Percentiles rank a stretch among this genome's conserved stretches.
These are phyloP conservation scores for Syncephalastrum sp. DNA, from an alignment of 371 early-diverging fungal genomes.

Conservation along the genomic window DNA sequence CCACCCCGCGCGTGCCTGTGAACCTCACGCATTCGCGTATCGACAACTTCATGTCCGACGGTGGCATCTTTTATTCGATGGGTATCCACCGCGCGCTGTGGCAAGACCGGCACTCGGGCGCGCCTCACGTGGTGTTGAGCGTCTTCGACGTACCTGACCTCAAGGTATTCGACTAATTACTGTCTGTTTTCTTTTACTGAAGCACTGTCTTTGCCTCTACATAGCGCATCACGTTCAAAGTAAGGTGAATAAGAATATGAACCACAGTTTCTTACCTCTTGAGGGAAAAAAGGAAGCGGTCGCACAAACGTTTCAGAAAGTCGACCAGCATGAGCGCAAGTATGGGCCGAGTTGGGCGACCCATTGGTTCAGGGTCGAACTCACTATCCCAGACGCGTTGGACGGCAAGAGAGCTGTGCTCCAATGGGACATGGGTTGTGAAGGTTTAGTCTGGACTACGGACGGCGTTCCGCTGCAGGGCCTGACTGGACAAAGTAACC, in stretches of 20 bases:
- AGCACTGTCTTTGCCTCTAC: background rate
- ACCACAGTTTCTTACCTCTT: constrained; percentile 1
- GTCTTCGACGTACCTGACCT: constrained; percentile 80
- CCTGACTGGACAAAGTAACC: constrained; percentile 75
- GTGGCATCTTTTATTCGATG: constrained; percentile 48
- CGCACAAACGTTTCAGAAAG: constrained; percentile 32
- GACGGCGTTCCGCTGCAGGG: constrained; percentile 88
- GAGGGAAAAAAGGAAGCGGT: constrained; percentile 37
- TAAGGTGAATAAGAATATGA: constrained; percentile 12
- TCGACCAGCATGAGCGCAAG: constrained; percentile 21
- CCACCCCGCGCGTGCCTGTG: constrained; percentile 37
- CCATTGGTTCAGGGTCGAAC: constrained; percentile 80
- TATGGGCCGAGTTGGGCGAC: constrained; percentile 75
- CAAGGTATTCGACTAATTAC: constrained; percentile 31
- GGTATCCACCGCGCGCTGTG: constrained; percentile 44
- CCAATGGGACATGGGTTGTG: constrained; percentile 82
- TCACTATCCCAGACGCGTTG: constrained; percentile 67
- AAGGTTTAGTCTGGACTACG: constrained; percentile 86
- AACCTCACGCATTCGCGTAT: constrained; percentile 40
- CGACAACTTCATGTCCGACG: constrained; percentile 37
- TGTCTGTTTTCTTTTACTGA: no score
- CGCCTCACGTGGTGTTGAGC: constrained; percentile 33
- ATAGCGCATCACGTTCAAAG: constrained; percentile 44
- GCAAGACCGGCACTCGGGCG: constrained; percentile 25
- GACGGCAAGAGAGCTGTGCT: constrained; percentile 69